Base-by-base conservation (phyloP, 495 filamentous ascomycete species). In the Astrocystis sublimbata region DNA sequence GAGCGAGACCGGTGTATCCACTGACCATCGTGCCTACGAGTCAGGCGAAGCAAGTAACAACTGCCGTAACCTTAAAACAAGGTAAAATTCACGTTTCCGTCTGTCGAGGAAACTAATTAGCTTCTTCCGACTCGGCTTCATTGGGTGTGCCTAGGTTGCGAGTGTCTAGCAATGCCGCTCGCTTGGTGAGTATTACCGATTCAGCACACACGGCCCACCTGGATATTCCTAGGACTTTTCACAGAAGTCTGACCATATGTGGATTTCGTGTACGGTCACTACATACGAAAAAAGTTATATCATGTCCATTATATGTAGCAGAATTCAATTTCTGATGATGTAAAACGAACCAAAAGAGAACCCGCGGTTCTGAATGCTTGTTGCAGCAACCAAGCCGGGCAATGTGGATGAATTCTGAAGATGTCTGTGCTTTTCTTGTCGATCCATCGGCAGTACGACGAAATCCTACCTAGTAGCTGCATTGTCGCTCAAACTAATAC, bases 371-470 rank as follows among this genome's bases (percentile, higher is more conserved):
- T 21, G n/a, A 57, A 43, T 3, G 7, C 15, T 13, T 45, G 26
- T 40, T 30, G 40, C 38, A 33, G 17, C 28, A 28, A 57, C 43
- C 54, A 57, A 57, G 54, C 40, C 40, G 24, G 54, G 54, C 40
- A 57, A 57, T 57, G 54, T 57, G 54, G 54, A 43, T 57, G 54
- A 57, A 57, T 57, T 57, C 54, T 26, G n/a, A 45, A 23, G 54
- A 57, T 35, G 54, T 57, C 54, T 57, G 54, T 57, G 54, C 54
- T 52, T 35, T 52, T 17, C 17, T 13, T 12, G n/a, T 30, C 54
- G 40, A 28, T 17, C 54, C 40, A 43, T 33, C 38, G 54, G 28
- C 54, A 57, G 24, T 40, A 57, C 52, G 21, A 30, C 17, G 15
- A 15, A 12, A 23, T 9, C 10, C 33, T 31, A 56, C 21, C 4